phyloP scores from a whole-genome alignment of 345 rosid species.

The Lepidium africanum region DNA sequence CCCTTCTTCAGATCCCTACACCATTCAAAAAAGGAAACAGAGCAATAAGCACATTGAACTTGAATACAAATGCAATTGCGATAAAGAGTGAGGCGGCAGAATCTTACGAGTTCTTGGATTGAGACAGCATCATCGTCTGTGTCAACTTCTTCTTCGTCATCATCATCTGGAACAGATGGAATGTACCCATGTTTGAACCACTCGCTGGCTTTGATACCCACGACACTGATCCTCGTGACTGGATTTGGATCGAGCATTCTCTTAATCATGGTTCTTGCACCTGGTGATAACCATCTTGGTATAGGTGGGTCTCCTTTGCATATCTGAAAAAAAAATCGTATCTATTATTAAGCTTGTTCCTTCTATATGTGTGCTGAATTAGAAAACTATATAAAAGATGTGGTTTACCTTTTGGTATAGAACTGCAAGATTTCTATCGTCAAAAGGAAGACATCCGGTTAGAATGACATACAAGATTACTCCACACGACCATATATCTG shows the following conservation, averaged over 20 bases:
- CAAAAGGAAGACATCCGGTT: conserved; percentile 87
- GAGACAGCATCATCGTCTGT: conserved; percentile 49
- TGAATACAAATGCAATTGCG: background rate
- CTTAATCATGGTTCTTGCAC: conserved; percentile 65
- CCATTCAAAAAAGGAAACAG: background rate
- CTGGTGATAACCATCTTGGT: conserved; percentile 74
- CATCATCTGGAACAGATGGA: conserved; percentile 60
- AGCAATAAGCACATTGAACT: background rate
- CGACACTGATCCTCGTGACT: conserved; percentile 49
- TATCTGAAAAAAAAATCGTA: conserved; percentile 37
- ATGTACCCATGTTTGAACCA: conserved; percentile 70
- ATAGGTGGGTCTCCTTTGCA: conserved; percentile 78
- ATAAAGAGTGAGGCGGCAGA: background rate
- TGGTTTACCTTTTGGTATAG: conserved; percentile 78
- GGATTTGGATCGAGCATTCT: conserved; percentile 88
- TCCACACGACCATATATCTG: conserved; percentile 95
- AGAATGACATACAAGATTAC: conserved; percentile 82
- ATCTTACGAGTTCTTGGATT: conserved; percentile 50
- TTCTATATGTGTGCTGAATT: background rate
- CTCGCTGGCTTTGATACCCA: conserved; percentile 55
- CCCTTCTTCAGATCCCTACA: conserved; percentile 45
- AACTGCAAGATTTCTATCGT: conserved; percentile 89
- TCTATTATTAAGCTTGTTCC: background rate
- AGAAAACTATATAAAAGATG: background rate
- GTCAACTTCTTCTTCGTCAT: conserved; percentile 56